Evolutionary conservation across 176 grass and related monocot genomes (phyloP).

Genomic region (Hordeum vulgare): MorexV3_pseudomolecules_assembly NC_058520.1:144613022-144613521

Average conservation of each 20-base stretch:
- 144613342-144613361: too few species aligned
- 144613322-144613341: not conserved
- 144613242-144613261: not conserved
- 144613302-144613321: not conserved
- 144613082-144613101: not conserved
- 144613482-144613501: not conserved
- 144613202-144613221: not conserved
- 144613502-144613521: not conserved
- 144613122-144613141: not conserved
- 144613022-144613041: not conserved
- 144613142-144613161: not conserved
- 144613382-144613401: not conserved
- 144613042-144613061: not conserved
- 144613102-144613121: not conserved
- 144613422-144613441: not conserved
- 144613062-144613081: not conserved
- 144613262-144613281: not conserved
- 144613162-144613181: too few species aligned
- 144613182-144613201: not conserved
- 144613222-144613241: not conserved
- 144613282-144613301: not conserved
- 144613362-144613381: not conserved
- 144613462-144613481: not conserved
- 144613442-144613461: not conserved
- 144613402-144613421: not conserved